Evolutionary conservation across 2,329 filamentous ascomycete species (phyloP).

Genomic region (Colletotrichum destructivum): DNA sequence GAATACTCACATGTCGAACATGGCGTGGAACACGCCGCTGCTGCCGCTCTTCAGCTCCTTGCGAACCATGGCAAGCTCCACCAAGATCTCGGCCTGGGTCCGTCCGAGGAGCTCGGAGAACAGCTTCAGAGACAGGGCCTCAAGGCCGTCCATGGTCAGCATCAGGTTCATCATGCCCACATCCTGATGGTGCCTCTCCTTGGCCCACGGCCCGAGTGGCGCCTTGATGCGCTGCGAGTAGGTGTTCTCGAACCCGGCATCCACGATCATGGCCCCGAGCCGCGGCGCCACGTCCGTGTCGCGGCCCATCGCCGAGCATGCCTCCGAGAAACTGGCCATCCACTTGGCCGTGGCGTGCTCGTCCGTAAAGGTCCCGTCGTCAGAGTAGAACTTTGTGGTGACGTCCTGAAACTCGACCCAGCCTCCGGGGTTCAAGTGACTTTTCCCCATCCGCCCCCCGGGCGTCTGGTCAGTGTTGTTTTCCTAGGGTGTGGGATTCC

Average conservation of each 20-base stretch:
- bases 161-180: slow-evolving; percentile 47
- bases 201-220: slow-evolving; percentile 41
- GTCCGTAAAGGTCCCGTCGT: slow-evolving; percentile 44
- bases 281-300: slow-evolving; percentile 50
- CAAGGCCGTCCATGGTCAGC: slow-evolving; percentile 43
- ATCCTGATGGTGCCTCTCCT: slow-evolving; percentile 49
- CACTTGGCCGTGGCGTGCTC: slow-evolving; percentile 37
- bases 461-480: neutral
- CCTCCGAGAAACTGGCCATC: slow-evolving; percentile 41
- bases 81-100: slow-evolving; percentile 41
- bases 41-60: slow-evolving; percentile 47
- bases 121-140: slow-evolving; percentile 46
- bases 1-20: slow-evolving; percentile 48
- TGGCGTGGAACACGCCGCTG: slow-evolving; percentile 46
- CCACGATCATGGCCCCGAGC: slow-evolving; percentile 51
- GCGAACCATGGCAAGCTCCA: slow-evolving; percentile 46
- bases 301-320: slow-evolving; percentile 45
- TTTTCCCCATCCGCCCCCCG: slow-evolving; percentile 19
- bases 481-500: neutral
- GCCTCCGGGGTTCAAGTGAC: slow-evolving; percentile 54
- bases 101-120: slow-evolving; percentile 51
- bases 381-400: slow-evolving; percentile 43
- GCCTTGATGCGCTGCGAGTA: slow-evolving; percentile 50
- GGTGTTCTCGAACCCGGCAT: slow-evolving; percentile 56
- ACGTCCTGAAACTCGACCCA: slow-evolving; percentile 49